These are phyloP conservation scores for Mortierella sp. DNA, from an alignment of 371 early-diverging fungal species.

Conservation along the genomic window DNA sequence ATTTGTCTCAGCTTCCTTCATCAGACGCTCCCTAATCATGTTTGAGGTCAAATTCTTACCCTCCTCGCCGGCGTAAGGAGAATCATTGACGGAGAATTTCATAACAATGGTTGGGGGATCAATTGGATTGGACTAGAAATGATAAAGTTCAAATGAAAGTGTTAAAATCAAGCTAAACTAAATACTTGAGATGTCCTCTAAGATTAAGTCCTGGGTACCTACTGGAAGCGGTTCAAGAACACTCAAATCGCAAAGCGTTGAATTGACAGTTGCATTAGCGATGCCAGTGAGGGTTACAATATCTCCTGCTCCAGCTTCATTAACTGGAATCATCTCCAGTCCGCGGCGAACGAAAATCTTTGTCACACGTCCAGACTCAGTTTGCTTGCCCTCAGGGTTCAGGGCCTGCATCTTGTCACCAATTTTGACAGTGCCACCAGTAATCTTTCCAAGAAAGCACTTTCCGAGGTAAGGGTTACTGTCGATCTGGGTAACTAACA, in stretches of 20 bases:
- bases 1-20: constrained; percentile 83
- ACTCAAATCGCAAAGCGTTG: constrained; percentile 74
- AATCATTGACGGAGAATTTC: constrained; percentile 84
- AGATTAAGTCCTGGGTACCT: background rate
- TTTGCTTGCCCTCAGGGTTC: constrained; percentile 69
- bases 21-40: constrained; percentile 78
- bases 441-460: constrained; percentile 79
- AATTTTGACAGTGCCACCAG: constrained; percentile 72
- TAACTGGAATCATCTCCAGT: constrained; percentile 75
- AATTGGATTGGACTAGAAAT: constrained; percentile 67
- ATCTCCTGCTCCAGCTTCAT: constrained; percentile 86
- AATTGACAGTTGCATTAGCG: constrained; percentile 77
- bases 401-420: constrained; percentile 79
- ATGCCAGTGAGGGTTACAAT: constrained; percentile 82
- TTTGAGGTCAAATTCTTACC: constrained; percentile 79
- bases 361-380: constrained; percentile 72
- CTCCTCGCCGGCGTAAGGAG: constrained; percentile 83
- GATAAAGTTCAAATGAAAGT: background rate
- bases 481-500: constrained; percentile 88
- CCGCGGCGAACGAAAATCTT: constrained; percentile 80
- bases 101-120: constrained; percentile 88
- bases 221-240: constrained; percentile 70
- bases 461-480: constrained; percentile 83
- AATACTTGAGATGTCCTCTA: no score
- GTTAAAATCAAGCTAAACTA: background rate